Conservation (phyloP, 192 early-diverging fungal genomes). For the Coemansia sp. region DNA sequence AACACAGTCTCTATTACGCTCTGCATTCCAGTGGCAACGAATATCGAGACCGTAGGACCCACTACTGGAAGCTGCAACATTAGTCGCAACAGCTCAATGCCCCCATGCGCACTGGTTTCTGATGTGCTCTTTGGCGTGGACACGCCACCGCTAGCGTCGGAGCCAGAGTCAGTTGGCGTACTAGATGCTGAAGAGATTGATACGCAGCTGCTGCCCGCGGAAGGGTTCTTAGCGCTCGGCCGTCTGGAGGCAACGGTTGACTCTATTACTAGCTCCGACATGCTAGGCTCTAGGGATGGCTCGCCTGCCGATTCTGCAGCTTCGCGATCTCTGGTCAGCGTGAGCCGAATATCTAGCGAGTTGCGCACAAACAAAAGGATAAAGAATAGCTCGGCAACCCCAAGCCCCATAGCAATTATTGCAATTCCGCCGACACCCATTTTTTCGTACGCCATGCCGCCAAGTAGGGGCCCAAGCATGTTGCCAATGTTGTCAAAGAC, state of each 20-base stretch:
- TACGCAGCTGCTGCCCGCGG: neutral
- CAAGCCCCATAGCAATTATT: constrained; percentile 32
- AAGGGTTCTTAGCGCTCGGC: neutral
- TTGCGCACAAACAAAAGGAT: constrained; percentile 40
- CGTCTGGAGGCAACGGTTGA: constrained; percentile 3
- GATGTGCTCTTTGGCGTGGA: neutral
- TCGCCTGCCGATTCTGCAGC: too few relatives aligned
- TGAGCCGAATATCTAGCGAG: constrained; percentile 33
- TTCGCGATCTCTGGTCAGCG: neutral
- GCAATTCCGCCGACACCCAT: constrained; percentile 47
- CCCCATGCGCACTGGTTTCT: neutral
- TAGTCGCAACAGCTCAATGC: constrained; percentile 16
- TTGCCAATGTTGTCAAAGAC: constrained; percentile 49
- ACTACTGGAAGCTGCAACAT: constrained; percentile 27
- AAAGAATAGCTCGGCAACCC: constrained; percentile 22
- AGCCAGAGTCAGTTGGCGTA: neutral
- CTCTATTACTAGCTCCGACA: neutral
- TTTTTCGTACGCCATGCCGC: constrained; percentile 36
- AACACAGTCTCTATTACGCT: constrained; percentile 41
- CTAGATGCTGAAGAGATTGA: neutral
- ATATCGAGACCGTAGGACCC: constrained; percentile 39
- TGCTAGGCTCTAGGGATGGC: neutral
- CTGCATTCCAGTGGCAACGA: constrained; percentile 45
- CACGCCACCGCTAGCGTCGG: neutral
- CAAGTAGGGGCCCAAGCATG: constrained; percentile 42